Evolutionary conservation across 2,329 filamentous ascomycete species (phyloP), one percentile per base, ranked within the genome.

Genomic region (Cylindrodendrum hubeiense): DNA sequence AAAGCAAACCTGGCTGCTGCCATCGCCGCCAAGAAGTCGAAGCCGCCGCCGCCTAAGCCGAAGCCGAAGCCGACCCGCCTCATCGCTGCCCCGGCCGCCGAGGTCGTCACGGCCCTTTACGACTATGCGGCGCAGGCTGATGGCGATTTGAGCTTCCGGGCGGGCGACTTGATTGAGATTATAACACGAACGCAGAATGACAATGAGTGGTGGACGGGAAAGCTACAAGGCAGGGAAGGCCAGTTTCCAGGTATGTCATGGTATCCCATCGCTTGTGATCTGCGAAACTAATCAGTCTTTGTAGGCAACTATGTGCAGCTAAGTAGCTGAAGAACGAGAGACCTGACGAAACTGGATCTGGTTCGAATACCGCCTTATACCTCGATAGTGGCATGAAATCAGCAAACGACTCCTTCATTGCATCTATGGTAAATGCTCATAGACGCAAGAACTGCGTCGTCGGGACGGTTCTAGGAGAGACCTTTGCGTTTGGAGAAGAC

Each of bases 131-230:
- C 96, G 6, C 95, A 98, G 78, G 95, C 95, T 1, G 94, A 97
- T 69, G 95, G 95, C 3, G 96, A 99, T 77, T 83, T 99, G 67
- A 97, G 93, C 74, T 99, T 99, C 82, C 87, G 87, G 19, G 90
- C 93, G 0, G 95, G 95, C 5, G 96, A 99, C 67, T 83, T 92
- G 5, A 98, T 99, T 75, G 95, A 98, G 79, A 95, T 99, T 72
- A 79, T 96, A 3, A 87, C 86, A 65, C 87, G 93, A 71, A 97
- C 94, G n/a, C 86, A 88, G 67, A 98, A 97, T 75, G 91, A 93
- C 55, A 98, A 99, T 73, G 96, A 99, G 80, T 99, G 96, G 96
- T 99, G 96, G 96, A 91, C 87, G 9, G 96, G 96, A 39, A 93
- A 89, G 77, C 77, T 97, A 58, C 86, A 91, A 64, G 94, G 92